These are phyloP conservation scores for Jamesozyma rosinii DNA, from an alignment of 805 yeast species.

Conservation along the genomic window DNA sequence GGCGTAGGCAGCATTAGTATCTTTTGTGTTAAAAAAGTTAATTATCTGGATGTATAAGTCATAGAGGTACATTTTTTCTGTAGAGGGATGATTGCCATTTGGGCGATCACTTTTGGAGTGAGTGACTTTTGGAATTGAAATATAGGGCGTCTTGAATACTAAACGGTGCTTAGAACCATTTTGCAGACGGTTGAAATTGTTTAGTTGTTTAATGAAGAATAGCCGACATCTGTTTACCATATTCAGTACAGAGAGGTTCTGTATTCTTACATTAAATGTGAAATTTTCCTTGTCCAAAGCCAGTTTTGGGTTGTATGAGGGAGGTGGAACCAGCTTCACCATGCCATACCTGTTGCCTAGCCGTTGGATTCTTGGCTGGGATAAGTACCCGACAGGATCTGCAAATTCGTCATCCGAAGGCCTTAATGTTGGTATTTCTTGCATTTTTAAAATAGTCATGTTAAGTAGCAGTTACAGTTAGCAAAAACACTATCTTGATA, in stretches of 20 bases:
- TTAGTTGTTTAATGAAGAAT: slow-evolving; percentile 52
- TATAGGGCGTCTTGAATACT: slow-evolving; percentile 1
- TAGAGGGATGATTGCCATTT: neutral
- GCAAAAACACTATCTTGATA: no score
- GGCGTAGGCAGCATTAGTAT: neutral
- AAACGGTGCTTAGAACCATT: neutral
- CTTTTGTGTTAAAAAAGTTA: slow-evolving; percentile 9
- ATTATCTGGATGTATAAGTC: slow-evolving; percentile 34
- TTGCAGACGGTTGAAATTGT: slow-evolving; percentile 37
- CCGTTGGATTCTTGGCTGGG: slow-evolving; percentile 35
- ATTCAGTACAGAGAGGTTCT: slow-evolving; percentile 55
- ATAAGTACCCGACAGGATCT: slow-evolving; percentile 61
- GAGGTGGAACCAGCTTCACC: slow-evolving; percentile 61
- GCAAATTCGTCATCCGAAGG: slow-evolving; percentile 48
- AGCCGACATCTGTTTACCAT: slow-evolving; percentile 52
- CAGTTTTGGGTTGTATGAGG: slow-evolving; percentile 41
- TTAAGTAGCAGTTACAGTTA: no score
- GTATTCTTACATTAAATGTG: slow-evolving; percentile 60
- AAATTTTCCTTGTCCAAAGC: slow-evolving; percentile 45
- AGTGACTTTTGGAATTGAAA: neutral
- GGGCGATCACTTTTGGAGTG: neutral
- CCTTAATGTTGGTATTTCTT: slow-evolving; percentile 42
- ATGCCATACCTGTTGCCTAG: slow-evolving; percentile 62
- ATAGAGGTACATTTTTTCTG: slow-evolving; percentile 25
- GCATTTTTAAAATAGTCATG: slow-evolving; percentile 8